Evolutionary conservation across 2,329 filamentous ascomycete species (phyloP), one percentile per base, ranked within the genome.

Genomic region (Exophiala sp.): DNA sequence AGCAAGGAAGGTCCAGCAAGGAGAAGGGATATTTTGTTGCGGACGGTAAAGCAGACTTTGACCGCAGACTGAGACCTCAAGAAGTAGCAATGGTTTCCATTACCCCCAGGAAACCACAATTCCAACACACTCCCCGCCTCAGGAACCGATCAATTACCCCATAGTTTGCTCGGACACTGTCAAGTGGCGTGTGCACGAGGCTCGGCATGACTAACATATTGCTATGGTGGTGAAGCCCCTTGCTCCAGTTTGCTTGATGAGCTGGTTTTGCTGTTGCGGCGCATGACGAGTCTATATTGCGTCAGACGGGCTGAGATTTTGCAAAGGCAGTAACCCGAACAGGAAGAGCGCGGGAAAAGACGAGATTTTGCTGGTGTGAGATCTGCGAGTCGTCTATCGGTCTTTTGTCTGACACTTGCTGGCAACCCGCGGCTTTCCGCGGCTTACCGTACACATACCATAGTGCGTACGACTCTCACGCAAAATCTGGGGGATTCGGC

Each of bases 31-130:
- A n/a, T n/a, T n/a, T n/a, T n/a, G n/a, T n/a, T n/a, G n/a, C n/a
- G n/a, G n/a, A n/a, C n/a, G n/a, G n/a, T n/a, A n/a, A n/a, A n/a
- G n/a, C n/a, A n/a, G n/a, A n/a, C n/a, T n/a, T n/a, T n/a, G n/a
- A n/a, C n/a, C n/a, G n/a, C n/a, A n/a, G n/a, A n/a, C n/a, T n/a
- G n/a, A n/a, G n/a, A n/a, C n/a, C 24, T 10, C 6, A 10, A 27
- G 24, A 27, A 27, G 24, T 10, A 19, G 22, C 46, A 44, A 48
- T 43, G 48, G 40, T 60, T 62, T 62, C 57, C 53, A 64, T 65
- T 65, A 65, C 63, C 63, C 63, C 61, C 61, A 61, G 53, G 53
- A 63, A 66, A 64, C 53, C 49, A 52, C 53, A 21, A 23, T 57
- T 8, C 11, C 2, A n/a, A 34, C 13, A 34, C 30, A 34, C 10